A percentile compares a stretch with the other conserved stretches of the same genome.
These are phyloP conservation scores for Ormosia semicastrata DNA, from an alignment of 306 rosid genomes.

Conservation along the genomic window DNA sequence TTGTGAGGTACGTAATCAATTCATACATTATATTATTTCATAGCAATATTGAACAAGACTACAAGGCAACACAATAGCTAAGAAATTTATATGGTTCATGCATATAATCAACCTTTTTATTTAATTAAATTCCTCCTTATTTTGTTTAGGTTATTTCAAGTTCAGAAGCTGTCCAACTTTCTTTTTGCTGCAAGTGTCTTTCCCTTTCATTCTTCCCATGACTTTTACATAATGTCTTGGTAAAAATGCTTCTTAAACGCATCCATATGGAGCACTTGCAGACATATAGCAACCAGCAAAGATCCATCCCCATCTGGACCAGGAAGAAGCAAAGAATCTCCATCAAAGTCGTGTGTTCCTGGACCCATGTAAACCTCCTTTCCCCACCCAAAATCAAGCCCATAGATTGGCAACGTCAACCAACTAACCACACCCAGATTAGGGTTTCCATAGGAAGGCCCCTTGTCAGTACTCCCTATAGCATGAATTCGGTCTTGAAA, in stretches of 20 bases:
- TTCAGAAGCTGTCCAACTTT: not conserved
- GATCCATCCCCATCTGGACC: conserved; percentile 49
- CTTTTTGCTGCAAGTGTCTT: not conserved
- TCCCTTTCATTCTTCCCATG: not conserved
- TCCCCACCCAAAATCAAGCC: conserved; percentile 72
- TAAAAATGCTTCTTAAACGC: conserved; percentile 55
- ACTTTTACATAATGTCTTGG: conserved; percentile 22
- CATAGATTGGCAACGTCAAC: conserved; percentile 55
- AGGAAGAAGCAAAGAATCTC: conserved; percentile 41
- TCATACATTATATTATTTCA: not conserved
- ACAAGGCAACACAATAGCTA: not conserved
- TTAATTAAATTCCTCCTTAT: not conserved
- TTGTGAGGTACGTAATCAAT: no score
- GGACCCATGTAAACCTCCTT: conserved; percentile 54
- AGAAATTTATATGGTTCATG: not conserved
- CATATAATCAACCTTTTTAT: not conserved
- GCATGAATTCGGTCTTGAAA: conserved; percentile 59
- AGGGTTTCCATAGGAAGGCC: conserved; percentile 46
- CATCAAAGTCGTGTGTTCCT: conserved; percentile 47
- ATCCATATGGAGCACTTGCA: conserved; percentile 50
- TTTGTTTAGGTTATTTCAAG: not conserved
- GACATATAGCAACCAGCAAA: conserved; percentile 40
- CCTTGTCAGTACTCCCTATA: conserved; percentile 14
- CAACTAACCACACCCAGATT: conserved; percentile 55
- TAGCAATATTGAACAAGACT: not conserved